Evolutionary conservation across 2,329 filamentous ascomycete genomes (phyloP).

Genomic region (Plenodomus tracheiphilus): DNA sequence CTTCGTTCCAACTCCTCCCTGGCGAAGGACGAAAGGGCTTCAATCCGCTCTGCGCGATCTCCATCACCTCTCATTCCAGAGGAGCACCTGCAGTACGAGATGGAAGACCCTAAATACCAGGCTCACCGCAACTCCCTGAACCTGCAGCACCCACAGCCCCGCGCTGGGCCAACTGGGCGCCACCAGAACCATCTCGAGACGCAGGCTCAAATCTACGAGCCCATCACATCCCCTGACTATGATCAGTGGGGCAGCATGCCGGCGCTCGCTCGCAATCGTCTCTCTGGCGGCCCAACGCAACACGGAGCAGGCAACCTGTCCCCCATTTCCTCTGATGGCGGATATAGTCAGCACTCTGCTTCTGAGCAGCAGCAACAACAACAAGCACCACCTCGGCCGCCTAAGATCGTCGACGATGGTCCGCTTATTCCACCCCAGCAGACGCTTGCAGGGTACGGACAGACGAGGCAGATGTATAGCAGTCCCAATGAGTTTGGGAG

Average conservation of each 20-base stretch:
- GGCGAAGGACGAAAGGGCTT: conserved; percentile 19
- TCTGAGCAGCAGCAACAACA: conserved; percentile 41
- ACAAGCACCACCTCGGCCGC: conserved; percentile 53
- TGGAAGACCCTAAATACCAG: conserved; percentile 75
- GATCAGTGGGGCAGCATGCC: conserved; percentile 55
- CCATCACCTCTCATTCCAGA: conserved; percentile 60
- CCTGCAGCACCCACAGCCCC: conserved; percentile 77
- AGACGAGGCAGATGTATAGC: conserved; percentile 46
- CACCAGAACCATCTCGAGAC: conserved; percentile 75
- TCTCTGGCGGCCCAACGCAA: conserved; percentile 39
- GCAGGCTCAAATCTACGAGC: conserved; percentile 69
- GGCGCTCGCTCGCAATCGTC: conserved; percentile 45
- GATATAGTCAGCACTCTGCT: conserved; percentile 44
- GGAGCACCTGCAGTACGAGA: conserved; percentile 46
- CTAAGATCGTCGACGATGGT: conserved; percentile 60
- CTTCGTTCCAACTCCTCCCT: conserved; percentile 47
- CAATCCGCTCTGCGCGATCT: conserved; percentile 44
- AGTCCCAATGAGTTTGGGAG: conserved; percentile 41
- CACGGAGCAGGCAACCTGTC: conserved; percentile 40
- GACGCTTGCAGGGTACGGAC: conserved; percentile 44
- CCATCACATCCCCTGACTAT: conserved; percentile 45
- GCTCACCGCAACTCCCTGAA: conserved; percentile 80
- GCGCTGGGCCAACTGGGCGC: conserved; percentile 71
- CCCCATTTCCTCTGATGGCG: conserved; percentile 44
- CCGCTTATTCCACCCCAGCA: conserved; percentile 59